A percentile compares a stretch with the other conserved stretches of the same genome.
Conservation (phyloP, 2,329 filamentous ascomycete genomes). For the Pestalotiopsis sp. region DNA sequence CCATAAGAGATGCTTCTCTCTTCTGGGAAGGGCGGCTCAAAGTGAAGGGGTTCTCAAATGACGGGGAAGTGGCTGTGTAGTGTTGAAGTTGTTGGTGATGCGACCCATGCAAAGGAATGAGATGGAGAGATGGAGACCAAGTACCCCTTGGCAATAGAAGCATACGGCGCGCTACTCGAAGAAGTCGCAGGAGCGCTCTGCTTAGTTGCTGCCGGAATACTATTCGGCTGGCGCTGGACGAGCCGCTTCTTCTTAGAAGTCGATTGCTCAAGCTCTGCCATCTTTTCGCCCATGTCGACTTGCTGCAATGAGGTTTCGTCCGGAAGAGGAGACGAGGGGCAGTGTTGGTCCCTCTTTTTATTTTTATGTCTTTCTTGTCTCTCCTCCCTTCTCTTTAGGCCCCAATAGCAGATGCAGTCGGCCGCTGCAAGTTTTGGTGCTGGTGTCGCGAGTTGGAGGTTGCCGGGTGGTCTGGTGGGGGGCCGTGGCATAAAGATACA, state of each 20-base stretch:
- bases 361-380: neutral
- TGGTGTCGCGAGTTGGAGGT: neutral
- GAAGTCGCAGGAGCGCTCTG: neutral
- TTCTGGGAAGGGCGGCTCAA: too few relatives aligned
- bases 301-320: neutral
- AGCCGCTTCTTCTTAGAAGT: conserved; percentile 4
- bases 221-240: neutral
- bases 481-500: neutral
- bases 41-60: neutral
- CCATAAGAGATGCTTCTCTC: neutral
- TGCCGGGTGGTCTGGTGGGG: neutral
- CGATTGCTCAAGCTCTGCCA: neutral
- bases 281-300: neutral
- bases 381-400: neutral
- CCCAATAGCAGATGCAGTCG: neutral
- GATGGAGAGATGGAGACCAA: neutral
- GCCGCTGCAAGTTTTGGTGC: conserved; percentile 1
- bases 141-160: conserved; percentile 29
- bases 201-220: neutral
- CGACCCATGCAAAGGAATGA: neutral
- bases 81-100: neutral
- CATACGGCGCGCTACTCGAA: conserved; percentile 22
- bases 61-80: neutral
- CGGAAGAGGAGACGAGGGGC: neutral
- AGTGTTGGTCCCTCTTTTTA: neutral